Evolutionary conservation across 1,284 basidiomycete species (phyloP).

Genomic region (Heterobasidion occidentale): DNA sequence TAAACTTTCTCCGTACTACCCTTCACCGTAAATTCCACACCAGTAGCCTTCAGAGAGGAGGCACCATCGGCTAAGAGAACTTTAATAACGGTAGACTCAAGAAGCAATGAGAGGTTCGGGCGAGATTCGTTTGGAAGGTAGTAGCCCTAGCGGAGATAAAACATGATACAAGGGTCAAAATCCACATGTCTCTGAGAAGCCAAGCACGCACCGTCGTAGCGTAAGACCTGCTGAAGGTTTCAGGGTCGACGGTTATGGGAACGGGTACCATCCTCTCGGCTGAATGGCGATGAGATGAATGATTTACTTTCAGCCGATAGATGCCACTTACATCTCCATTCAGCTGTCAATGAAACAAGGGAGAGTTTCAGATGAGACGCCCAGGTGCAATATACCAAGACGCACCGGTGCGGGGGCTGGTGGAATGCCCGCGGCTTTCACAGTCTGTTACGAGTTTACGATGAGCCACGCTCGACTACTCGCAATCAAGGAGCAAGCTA

Average conservation of each 20-base stretch:
- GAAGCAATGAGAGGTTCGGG: not conserved
- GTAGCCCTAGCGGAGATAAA: not conserved
- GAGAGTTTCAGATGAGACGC: too few species aligned
- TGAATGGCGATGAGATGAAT: too few species aligned
- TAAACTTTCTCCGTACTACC: not conserved
- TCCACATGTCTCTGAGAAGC: not conserved
- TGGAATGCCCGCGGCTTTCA: not conserved
- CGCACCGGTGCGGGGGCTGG: not conserved
- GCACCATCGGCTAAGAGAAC: not conserved
- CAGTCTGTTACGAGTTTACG: not conserved
- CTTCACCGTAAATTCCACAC: not conserved
- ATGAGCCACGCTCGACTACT: too few species aligned
- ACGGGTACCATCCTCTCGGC: too few species aligned
- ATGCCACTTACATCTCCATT: not conserved
- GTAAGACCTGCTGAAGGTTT: constrained; percentile 1
- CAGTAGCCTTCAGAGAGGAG: not conserved
- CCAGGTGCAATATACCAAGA: not conserved
- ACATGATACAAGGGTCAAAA: not conserved
- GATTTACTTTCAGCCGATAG: too few species aligned
- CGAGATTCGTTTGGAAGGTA: not conserved
- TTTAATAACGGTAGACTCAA: not conserved
- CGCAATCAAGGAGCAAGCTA: too few species aligned
- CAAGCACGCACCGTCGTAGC: not conserved
- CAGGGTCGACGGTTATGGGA: not conserved
- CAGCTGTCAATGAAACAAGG: not conserved